Base-by-base conservation (phyloP, 2,329 filamentous ascomycete species). In the Coleophoma crateriformis region DNA sequence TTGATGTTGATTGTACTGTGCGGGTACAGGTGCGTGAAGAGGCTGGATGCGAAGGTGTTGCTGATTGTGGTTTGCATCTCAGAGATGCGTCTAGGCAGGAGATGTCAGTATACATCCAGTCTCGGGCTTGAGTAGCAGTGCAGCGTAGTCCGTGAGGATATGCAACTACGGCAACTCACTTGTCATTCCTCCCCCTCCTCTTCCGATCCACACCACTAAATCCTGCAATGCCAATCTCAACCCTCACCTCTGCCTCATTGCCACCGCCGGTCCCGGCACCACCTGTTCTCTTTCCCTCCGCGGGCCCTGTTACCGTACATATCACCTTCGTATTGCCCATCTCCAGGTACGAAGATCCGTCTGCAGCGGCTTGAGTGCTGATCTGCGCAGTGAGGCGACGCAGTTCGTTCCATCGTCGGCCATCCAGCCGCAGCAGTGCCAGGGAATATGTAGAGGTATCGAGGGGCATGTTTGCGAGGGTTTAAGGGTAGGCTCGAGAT, bases 311-410 rank as follows among this genome's bases (percentile, higher is more conserved):
- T 44, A 99, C 85, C 20, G 91, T 90, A 70, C 92, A 96, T 71
- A 97, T 88, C 59, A 99, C 86, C 66, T 96, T 94, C 19, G 94
- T 99, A 71, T 97, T 95, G 61, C 94, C 94, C 85, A 95, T 95
- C 67, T 96, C 90, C 51, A 97, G 82, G 70, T 96, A 96, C 54
- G 87, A 89, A 41, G 88, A 95, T 34, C 94, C 94, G 61, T 97
- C 94, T 49, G 91, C 90, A 45, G 91, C 87, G 53, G 91, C 86
- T 69, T 96, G 94, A 1, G 90, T 96, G 54, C 87, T 88, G 64
- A 99, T 90, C 70, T 95, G 88, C 44, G 88, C 92, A 64, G 90
- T 84, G 46, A 96, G 79, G 7, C 89, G 84, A 27, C 94, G 90
- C 37, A 99, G 81, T 69, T 99, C 94, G 73, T 99, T 97, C 94